Conservation (phyloP, 1,284 basidiomycete genomes). For the Entoloma clypeatum region DNA sequence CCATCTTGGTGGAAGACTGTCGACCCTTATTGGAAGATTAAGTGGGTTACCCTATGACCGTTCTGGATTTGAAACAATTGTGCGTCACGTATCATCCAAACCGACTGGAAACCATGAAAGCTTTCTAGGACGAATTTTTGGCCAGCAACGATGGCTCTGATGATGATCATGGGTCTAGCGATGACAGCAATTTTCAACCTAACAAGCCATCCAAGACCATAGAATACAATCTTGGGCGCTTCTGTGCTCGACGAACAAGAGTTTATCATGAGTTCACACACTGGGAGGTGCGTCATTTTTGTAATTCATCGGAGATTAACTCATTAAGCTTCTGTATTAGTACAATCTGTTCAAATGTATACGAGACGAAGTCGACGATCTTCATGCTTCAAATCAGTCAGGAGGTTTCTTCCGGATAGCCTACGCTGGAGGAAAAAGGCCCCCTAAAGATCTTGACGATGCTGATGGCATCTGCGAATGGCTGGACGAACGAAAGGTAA, state of each 20-base stretch:
- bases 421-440: constrained; percentile 47
- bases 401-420: constrained; percentile 53
- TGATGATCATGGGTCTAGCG: constrained; percentile 31
- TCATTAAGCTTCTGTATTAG: constrained; percentile 30
- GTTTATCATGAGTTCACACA: constrained; percentile 77
- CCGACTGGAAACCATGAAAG: background rate
- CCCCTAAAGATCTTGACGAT: constrained; percentile 61
- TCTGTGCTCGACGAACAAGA: constrained; percentile 66
- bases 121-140: constrained; percentile 12
- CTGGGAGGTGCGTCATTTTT: constrained; percentile 67
- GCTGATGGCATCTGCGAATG: constrained; percentile 78
- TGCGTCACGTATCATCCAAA: constrained; percentile 10
- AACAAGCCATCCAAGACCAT: constrained; percentile 24
- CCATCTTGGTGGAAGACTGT: constrained; percentile 63
- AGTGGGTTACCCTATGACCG: constrained; percentile 58
- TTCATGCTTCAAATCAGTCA: constrained; percentile 35
- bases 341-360: constrained; percentile 56
- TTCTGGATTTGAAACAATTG: constrained; percentile 52
- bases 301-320: constrained; percentile 5
- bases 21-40: constrained; percentile 55
- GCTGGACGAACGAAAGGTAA: constrained; percentile 69
- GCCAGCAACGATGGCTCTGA: constrained; percentile 19
- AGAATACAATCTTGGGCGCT: constrained; percentile 63
- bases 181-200: constrained; percentile 30
- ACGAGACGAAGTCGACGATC: constrained; percentile 50